Base-by-base conservation (phyloP, 768 basidiomycete genomes). In the Leccinellum albellum region DNA sequence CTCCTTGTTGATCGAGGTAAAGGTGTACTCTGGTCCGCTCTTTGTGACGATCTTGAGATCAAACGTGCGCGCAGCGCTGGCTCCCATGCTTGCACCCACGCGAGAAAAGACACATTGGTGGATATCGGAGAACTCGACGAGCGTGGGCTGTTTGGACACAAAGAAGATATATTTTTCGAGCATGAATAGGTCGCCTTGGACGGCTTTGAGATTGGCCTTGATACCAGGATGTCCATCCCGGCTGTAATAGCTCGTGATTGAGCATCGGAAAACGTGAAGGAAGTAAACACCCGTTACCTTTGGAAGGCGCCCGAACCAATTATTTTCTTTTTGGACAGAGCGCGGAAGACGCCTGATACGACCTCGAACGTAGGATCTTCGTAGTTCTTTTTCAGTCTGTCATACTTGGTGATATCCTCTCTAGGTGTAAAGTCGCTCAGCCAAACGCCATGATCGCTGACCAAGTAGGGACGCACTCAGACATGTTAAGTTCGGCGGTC, bases 91-190 rank as follows among this genome's bases (percentile, higher is more conserved):
- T 1, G 89, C 85, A 15, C 96, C 92, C 15, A 98, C 89, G 56
- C 95, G 90, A 9, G 94, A 96, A 79, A 98, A 97, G 51, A 93
- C 80, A 57, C 91, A 89, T 71, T 89, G 88, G 61, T 91, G 87
- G 60, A 98, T 90, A 64, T 97, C 93, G 53, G 84, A 82, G 61
- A 95, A 85, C 64, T 96, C 92, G 64, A 98, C 82, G 66, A 97
- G 87, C 32, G 86, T 85, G 1, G 97, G 96, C 62, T 91, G 88
- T 73, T 98, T 98, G 55, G 96, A 94, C 59, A 98, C 93, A 76
- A 98, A 98, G 75, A 99, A 93, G 49, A 99, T 81, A 72, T 89
- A 92, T 82, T 98, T 98, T 67, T 98, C 97, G 61, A 99, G 87
- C 79, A 98, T 84, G 82, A 97, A 98, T 31, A 99, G 84, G 70